A percentile compares a stretch with the other conserved stretches of the same genome.
Evolutionary conservation across 805 yeast genomes (phyloP).

Genomic region (Isabelozyma rhagii): DNA sequence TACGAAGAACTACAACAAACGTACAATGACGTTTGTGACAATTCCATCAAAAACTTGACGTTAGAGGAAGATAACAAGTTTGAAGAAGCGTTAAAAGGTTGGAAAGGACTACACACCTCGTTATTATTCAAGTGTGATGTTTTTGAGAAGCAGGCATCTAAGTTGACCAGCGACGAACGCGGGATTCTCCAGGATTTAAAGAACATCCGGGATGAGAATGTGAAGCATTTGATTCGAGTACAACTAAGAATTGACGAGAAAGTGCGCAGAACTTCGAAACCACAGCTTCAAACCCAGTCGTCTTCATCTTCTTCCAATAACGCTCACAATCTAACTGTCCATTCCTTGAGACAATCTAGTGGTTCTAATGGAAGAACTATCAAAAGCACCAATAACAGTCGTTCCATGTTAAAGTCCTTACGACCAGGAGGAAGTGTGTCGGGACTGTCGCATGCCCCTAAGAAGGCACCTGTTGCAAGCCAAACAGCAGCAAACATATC

Average conservation of each 20-base stretch:
- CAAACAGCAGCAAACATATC: constrained; percentile 24
- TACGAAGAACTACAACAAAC: constrained; percentile 57
- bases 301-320: constrained; percentile 6
- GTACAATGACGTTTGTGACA: constrained; percentile 61
- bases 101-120: constrained; percentile 69
- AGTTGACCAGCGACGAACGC: constrained; percentile 22
- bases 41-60: constrained; percentile 53
- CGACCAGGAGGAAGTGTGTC: constrained; percentile 12
- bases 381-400: constrained; percentile 6
- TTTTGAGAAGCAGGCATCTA: constrained; percentile 42
- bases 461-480: constrained; percentile 14
- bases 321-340: constrained; percentile 4
- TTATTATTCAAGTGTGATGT: constrained; percentile 53
- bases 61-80: constrained; percentile 54
- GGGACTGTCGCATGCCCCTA: too few relatives aligned
- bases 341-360: constrained; percentile 10
- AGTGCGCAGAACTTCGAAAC: constrained; percentile 16
- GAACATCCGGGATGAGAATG: constrained; percentile 40
- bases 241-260: constrained; percentile 39
- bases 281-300: constrained; percentile 2
- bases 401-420: constrained; percentile 32
- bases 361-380: constrained; percentile 6
- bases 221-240: constrained; percentile 38
- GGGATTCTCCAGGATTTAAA: constrained; percentile 27
- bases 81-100: constrained; percentile 62